Percentiles rank a stretch among this genome's conserved stretches.
These are phyloP conservation scores for Annulohypoxylon bovei DNA, from an alignment of 495 filamentous ascomycete species.

Conservation along the genomic window DNA sequence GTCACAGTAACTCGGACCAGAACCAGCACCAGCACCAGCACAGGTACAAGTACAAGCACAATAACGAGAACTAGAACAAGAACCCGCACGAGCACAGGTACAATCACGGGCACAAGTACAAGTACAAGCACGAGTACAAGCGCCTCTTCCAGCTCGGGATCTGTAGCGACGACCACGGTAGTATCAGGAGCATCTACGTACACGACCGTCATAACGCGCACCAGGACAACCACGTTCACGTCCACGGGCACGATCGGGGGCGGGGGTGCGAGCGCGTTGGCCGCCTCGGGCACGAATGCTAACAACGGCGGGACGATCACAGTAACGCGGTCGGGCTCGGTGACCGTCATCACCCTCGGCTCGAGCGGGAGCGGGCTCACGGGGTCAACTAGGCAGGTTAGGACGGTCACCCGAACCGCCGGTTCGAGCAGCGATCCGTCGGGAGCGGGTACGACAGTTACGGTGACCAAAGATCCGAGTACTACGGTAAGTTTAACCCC, in stretches of 20 bases:
- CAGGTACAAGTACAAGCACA: background rate
- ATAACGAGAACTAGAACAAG: background rate
- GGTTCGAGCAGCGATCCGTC: background rate
- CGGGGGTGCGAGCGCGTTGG: background rate
- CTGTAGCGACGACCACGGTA: background rate
- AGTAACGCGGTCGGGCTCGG: constrained; percentile 9
- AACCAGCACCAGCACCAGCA: background rate
- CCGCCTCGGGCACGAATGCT: background rate
- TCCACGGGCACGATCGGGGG: constrained; percentile 8
- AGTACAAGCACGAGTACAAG: too few relatives aligned
- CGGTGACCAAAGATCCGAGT: constrained; percentile 8
- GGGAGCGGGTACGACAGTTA: constrained; percentile 10
- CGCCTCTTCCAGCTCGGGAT: background rate
- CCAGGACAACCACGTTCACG: constrained; percentile 13
- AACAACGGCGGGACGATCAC: constrained; percentile 5
- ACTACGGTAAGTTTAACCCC: constrained; percentile 12
- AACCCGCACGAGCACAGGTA: background rate
- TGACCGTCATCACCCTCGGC: constrained; percentile 7
- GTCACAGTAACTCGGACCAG: background rate
- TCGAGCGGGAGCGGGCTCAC: constrained; percentile 8
- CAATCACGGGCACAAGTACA: background rate
- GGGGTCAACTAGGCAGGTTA: background rate
- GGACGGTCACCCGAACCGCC: background rate
- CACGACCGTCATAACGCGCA: constrained; percentile 19
- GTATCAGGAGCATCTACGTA: background rate